A percentile compares a stretch with the other conserved stretches of the same genome.
phyloP scores from a whole-genome alignment of 2,329 filamentous ascomycete species.

The Pseudophaeomoniella oleicola region DNA sequence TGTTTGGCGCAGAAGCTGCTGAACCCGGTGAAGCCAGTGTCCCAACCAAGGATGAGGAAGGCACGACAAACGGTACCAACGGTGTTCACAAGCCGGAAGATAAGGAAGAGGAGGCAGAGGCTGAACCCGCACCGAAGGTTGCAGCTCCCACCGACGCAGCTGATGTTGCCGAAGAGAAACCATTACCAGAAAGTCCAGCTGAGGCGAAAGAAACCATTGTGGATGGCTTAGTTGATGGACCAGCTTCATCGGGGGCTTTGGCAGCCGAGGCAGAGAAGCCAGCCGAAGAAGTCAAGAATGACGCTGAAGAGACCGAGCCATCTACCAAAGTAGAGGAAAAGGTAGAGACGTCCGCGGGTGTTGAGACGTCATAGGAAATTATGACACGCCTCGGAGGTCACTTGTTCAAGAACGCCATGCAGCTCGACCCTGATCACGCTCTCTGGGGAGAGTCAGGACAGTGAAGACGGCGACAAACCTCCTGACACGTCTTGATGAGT shows the following conservation, averaged over 20 bases:
- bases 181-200: conserved; percentile 8
- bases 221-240: neutral
- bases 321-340: neutral
- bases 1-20: conserved; percentile 48
- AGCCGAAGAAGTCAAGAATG: conserved; percentile 2
- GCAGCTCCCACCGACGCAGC: conserved; percentile 10
- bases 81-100: conserved; percentile 16
- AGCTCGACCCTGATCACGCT: too few relatives aligned
- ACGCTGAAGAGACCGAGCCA: neutral
- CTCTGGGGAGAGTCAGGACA: too few relatives aligned
- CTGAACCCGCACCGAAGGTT: conserved; percentile 18
- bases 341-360: too few relatives aligned
- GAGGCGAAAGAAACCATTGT: conserved; percentile 3
- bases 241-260: conserved; percentile 2
- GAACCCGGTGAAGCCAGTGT: conserved; percentile 20
- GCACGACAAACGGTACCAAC: conserved; percentile 25
- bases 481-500: too few relatives aligned
- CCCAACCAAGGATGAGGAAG: conserved; percentile 19
- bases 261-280: conserved; percentile 4
- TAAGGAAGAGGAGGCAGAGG: conserved; percentile 18
- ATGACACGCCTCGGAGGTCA: too few relatives aligned
- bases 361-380: too few relatives aligned
- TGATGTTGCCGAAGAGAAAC: conserved; percentile 10
- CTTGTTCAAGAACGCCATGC: too few relatives aligned
- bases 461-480: too few relatives aligned